These are phyloP conservation scores for Vitellaria paradoxa DNA, from an alignment of 179 eudicot species.

Conservation along the genomic window DNA sequence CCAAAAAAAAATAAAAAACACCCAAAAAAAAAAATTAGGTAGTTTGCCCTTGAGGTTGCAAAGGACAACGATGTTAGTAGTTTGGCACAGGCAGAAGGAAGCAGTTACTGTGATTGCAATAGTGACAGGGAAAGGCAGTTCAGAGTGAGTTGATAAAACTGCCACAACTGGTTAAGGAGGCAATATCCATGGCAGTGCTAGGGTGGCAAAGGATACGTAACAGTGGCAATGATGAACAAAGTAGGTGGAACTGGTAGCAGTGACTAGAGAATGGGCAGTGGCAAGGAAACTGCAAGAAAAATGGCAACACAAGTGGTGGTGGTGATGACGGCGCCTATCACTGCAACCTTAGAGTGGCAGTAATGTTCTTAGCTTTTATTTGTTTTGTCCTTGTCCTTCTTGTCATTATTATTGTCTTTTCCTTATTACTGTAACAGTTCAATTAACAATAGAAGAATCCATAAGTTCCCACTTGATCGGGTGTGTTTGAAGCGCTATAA, in stretches of 20 bases:
- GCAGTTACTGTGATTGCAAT: background rate
- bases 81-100: background rate
- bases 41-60: background rate
- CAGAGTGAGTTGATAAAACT: background rate
- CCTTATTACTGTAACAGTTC: background rate
- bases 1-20: too few species aligned
- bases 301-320: background rate
- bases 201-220: background rate
- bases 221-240: background rate
- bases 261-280: background rate
- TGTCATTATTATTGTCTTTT: background rate
- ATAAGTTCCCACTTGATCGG: background rate
- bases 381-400: too few species aligned
- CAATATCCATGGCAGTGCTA: background rate
- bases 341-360: background rate
- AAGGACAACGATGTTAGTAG: background rate
- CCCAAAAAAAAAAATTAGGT: too few species aligned
- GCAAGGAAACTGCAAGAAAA: background rate
- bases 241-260: background rate
- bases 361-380: background rate
- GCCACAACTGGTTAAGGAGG: conserved; percentile 5
- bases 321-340: background rate
- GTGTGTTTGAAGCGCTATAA: too few species aligned
- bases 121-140: background rate
- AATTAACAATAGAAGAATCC: background rate